phyloP scores from a whole-genome alignment of 768 basidiomycete genomes.

The Rickenella mellea region DNA sequence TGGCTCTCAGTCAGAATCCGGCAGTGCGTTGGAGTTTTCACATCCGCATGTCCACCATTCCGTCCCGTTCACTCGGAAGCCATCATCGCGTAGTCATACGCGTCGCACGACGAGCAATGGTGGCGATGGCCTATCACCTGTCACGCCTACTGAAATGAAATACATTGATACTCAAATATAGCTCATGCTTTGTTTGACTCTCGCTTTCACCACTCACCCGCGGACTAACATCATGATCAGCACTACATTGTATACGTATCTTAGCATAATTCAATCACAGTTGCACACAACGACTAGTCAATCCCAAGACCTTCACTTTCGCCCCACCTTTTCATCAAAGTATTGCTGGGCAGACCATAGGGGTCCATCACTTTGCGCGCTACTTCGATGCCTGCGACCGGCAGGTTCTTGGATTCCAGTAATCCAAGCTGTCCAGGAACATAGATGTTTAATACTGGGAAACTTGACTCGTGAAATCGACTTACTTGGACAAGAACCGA shows the following conservation, averaged over 20 bases:
- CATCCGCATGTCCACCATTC: no score
- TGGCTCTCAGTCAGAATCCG: background rate
- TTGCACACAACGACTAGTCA: conserved; percentile 7
- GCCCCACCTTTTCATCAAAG: conserved; percentile 25
- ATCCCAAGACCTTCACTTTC: conserved; percentile 26
- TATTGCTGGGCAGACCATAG: conserved; percentile 30
- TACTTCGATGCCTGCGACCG: conserved; percentile 30
- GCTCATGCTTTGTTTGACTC: conserved; percentile 2
- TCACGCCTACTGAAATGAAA: conserved; percentile 14
- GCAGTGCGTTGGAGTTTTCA: no score
- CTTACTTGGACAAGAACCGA: conserved; percentile 30
- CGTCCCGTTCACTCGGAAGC: conserved; percentile 61
- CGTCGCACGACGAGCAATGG: no score
- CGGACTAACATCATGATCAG: background rate
- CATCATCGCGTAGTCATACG: conserved; percentile 49
- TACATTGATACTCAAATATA: conserved; percentile 2
- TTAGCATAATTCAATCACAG: background rate
- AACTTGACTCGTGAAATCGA: background rate
- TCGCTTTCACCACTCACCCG: conserved; percentile 5
- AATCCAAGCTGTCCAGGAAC: conserved; percentile 21
- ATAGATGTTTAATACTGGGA: background rate
- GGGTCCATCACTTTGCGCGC: conserved; percentile 32
- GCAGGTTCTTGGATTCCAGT: conserved; percentile 20
- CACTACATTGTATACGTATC: no score
- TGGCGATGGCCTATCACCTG: conserved; percentile 28